A percentile compares a stretch with the other conserved stretches of the same genome.
Conservation (phyloP, 2,329 filamentous ascomycete species). For the Xylaria arbuscula region DNA sequence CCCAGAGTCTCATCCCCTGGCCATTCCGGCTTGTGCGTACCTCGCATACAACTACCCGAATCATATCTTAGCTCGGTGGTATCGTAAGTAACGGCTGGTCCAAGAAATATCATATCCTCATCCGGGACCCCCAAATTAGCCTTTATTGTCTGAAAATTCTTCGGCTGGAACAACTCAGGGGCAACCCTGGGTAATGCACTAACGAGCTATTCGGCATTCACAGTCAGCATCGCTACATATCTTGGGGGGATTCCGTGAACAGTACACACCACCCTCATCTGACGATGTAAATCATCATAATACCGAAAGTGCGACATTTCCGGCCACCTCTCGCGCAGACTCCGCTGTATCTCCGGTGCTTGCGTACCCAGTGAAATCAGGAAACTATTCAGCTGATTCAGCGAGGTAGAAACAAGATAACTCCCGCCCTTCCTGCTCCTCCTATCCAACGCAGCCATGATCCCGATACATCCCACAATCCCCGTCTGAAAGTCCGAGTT, state of each 20-base stretch:
- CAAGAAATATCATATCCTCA: constrained; percentile 49
- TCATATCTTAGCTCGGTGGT: constrained; percentile 47
- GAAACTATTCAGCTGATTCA: constrained; percentile 50
- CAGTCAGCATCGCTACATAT: constrained; percentile 24
- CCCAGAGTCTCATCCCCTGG: constrained; percentile 25
- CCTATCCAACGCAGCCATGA: constrained; percentile 46
- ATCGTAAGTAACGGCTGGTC: constrained; percentile 46
- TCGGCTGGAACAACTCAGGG: constrained; percentile 42
- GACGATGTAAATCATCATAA: constrained; percentile 50
- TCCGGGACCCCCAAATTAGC: constrained; percentile 45
- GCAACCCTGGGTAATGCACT: constrained; percentile 41
- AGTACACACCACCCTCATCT: constrained; percentile 47
- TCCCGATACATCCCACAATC: constrained; percentile 46
- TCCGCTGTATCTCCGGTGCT: constrained; percentile 41
- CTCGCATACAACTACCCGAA: constrained; percentile 48
- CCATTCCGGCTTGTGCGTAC: constrained; percentile 46
- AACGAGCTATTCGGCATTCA: constrained; percentile 32
- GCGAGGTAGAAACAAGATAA: constrained; percentile 49
- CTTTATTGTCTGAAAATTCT: constrained; percentile 44
- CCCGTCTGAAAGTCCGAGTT: constrained; percentile 50
- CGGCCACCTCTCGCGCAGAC: constrained; percentile 44
- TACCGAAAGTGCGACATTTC: constrained; percentile 44
- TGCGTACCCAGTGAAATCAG: constrained; percentile 48
- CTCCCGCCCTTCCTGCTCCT: constrained; percentile 44
- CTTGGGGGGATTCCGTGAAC: background rate